Evolutionary conservation across 768 basidiomycete genomes (phyloP), one percentile per base, ranked within the genome.

Genomic region (Kwoniella bestiolae): DNA sequence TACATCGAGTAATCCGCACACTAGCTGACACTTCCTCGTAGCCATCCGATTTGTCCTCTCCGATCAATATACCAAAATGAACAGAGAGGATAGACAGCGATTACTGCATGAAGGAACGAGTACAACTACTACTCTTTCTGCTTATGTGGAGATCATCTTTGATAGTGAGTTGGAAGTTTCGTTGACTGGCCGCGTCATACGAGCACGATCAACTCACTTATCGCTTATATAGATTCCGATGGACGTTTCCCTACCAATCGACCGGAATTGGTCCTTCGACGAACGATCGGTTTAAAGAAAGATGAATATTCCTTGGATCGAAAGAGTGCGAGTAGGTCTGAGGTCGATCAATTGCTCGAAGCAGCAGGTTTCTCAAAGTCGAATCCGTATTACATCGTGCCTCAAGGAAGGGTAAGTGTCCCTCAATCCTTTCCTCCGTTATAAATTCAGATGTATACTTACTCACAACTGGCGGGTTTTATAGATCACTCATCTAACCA

Each of bases 321-420:
- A 84, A 98, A 97, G 84, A 92, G 90, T 67, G 90, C 91, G 0
- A 91, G 88, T 80, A 96, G 96, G 81, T 95, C 94, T 3, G 96
- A 99, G 75, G 92, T 99, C 21, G 95, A 96, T 92, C 94, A 92
- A 75, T 84, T 98, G 26, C 86, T 99, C 50, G 96, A 98, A 80
- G 91, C 90, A 76, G 96, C 96, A 1, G 95, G 96, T 0, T 99
- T 99, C 83, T 93, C 91, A 83, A 91, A 92, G 77, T 90, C 90
- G n/a, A 99, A 98, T 76, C 96, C 96, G 0, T 99, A 98, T 80
- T 99, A 98, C 75, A 99, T 99, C 70, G 95, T 98, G 0, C 96
- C 96, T 2, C 96, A 99, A 84, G 96, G 96, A 57, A 84, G 95
- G 56, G 94, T 96, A 73, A 81, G 89, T 86, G 16, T 28, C 26